A percentile compares a stretch with the other conserved stretches of the same genome.
Evolutionary conservation across 2,329 filamentous ascomycete species (phyloP).

Genomic region (Exophiala alcalophila): DNA sequence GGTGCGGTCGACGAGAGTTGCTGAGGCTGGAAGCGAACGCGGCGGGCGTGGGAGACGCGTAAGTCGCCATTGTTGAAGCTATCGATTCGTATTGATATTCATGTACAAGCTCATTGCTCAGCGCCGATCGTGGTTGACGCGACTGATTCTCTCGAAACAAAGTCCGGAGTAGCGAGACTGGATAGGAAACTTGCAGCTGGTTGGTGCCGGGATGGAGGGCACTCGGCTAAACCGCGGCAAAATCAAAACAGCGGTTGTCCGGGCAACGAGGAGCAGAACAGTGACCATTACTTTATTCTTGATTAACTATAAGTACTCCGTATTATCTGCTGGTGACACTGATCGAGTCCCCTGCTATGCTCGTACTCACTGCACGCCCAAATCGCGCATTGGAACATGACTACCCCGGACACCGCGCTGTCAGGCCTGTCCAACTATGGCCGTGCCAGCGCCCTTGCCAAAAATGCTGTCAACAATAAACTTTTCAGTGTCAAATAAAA

Average conservation of each 20-base stretch:
- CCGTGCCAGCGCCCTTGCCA: conserved; percentile 18
- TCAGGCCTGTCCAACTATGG: background rate
- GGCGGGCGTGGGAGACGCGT: conserved; percentile 40
- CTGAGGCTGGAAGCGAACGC: conserved; percentile 38
- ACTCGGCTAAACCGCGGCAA: background rate
- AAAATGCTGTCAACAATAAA: conserved; percentile 12
- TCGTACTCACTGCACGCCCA: no score
- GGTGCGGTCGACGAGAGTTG: conserved; percentile 36
- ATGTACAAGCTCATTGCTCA: conserved; percentile 16
- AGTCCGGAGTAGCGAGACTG: no score
- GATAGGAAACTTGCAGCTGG: no score
- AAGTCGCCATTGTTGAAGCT: conserved; percentile 29
- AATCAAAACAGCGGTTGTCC: conserved; percentile 3
- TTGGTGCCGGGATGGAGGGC: no score
- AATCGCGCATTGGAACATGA: no score
- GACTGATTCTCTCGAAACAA: no score
- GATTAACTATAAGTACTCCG: no score
- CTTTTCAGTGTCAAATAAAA: no score
- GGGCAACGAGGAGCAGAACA: background rate
- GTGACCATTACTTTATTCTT: conserved; percentile 7
- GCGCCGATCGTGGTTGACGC: no score
- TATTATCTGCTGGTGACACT: no score
- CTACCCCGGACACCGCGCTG: conserved; percentile 3
- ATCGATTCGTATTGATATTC: conserved; percentile 20
- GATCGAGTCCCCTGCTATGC: no score